Base-by-base conservation (phyloP, 108 stramenopile species). In the Hondaea fermentalgiana region DNA sequence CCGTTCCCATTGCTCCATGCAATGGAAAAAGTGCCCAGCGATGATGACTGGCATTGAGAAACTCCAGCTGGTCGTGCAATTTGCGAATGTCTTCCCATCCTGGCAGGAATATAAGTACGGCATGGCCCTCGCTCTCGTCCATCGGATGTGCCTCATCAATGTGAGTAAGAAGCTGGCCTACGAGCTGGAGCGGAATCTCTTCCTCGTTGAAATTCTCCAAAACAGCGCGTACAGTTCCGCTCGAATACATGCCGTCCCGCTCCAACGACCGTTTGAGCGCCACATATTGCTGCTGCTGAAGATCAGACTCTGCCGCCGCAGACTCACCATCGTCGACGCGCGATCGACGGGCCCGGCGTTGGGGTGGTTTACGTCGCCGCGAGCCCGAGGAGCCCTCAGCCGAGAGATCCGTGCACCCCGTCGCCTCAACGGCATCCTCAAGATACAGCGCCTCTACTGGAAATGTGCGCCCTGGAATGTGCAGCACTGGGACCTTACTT, bases 401-500 rank as follows among this genome's bases (percentile, higher is more conserved):
- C 47, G 90, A 25, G 87, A 89, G 42, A 55, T 90, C 69, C 19
- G n/a, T 29, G 59, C 59, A 35, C 60, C 55, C 60, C 25, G 89
- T 29, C 53, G 23, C 28, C 21, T 57, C 55, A 49, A 90, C 55
- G 0, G 97, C 97, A 90, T 99, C 96, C 87, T 98, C 97, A 60
- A 98, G 89, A 87, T 91, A 95, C 53, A 95, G 96, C 72, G 97
- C 95, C 55, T 94, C 55, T 2, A 99, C 99, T 47, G 98, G 97
- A 88, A 96, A 95, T 0, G 98, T 97, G 29, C 97, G 93, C 12
- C 99, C 99, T 4, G 98, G 97, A 60, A 99, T 97, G 28, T 96
- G 94, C 91, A 99, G 92, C 35, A 95, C 90, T 1, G 95, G 91
- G 28, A 88, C 72, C 44, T 35, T 93, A 92, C 95, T 96, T 96